Base-by-base conservation (phyloP, 345 rosid species). In the Psidium guajava region DNA sequence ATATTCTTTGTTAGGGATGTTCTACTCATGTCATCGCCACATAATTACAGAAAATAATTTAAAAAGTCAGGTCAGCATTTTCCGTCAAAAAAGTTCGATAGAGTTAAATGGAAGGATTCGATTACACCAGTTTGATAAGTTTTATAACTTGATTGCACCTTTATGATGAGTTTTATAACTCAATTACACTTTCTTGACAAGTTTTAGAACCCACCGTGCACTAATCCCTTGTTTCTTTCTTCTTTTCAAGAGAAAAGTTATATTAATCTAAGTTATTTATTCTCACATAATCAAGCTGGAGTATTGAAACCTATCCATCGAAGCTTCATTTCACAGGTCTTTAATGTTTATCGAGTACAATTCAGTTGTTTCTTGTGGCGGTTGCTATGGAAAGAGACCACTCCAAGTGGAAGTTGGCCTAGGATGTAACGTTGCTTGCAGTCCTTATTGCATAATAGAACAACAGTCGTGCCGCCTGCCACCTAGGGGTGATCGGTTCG, bases 241-340 rank as follows among this genome's bases (percentile, higher is more conserved):
- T 12, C 20, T 16, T 64, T 64, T 64, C 44, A 32, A 64, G 75
- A 64, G 24, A 32, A 64, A 8, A 64, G 22, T 64, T 40, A 14
- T 64, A 32, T 32, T 3, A 15, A 64, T 64, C 12, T 18, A 32
- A 64, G 44, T 32, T 32, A 11, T 64, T 64, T 64, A 32, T 64
- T 44, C 28, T 64, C 15, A 36, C 44, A 22, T 57, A 51, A 81
- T 82, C 91, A 96, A 95, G 96, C 86, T 44, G 61, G 85, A 18
- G 92, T 93, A 8, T 50, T 94, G 87, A 94, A 64, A 82, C 59
- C 75, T 96, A 92, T 87, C 99, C 99, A n/a, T 93, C 96, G 12
- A 96, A 93, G 89, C 96, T 96, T 81, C 92, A 92, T 80, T 91
- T 94, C 84, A 95, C 98, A 81, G 87, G 98, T 47, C 89, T 94